phyloP scores from a whole-genome alignment of 179 eudicot species.

The Kewa caespitosa region DNA sequence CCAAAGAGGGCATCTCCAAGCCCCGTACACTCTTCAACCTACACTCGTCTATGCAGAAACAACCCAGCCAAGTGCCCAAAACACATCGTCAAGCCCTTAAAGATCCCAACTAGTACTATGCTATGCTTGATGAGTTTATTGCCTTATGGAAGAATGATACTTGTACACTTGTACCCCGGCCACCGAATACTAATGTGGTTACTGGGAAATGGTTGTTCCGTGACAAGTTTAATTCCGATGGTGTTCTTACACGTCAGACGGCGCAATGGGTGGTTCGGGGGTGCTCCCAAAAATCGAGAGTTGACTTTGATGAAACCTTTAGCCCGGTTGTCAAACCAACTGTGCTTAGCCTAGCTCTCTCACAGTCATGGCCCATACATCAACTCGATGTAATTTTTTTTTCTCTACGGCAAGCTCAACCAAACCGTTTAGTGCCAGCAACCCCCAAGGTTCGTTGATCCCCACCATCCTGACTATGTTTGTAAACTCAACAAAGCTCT shows the following conservation, averaged over 20 bases:
- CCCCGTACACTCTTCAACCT: neutral
- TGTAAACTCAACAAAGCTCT: neutral
- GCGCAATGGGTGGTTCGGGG: neutral
- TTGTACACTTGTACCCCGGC: neutral
- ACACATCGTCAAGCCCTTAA: neutral
- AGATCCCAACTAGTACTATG: neutral
- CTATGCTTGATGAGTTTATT: neutral
- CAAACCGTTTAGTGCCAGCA: neutral
- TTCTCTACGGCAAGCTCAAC: no score
- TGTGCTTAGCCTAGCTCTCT: neutral
- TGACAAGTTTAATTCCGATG: neutral
- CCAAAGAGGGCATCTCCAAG: neutral
- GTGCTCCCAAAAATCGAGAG: neutral
- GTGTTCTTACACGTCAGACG: neutral
- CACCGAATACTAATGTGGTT: neutral
- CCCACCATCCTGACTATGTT: neutral
- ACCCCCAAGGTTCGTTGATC: neutral
- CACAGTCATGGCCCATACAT: neutral
- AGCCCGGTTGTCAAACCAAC: neutral
- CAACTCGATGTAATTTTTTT: no score
- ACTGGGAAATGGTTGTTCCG: neutral
- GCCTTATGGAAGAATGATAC: neutral
- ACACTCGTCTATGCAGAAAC: no score
- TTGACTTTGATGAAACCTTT: neutral
- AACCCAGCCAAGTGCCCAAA: neutral